Base-by-base conservation (phyloP, 2,329 filamentous ascomycete genomes). In the Diplodia seriata region DNA sequence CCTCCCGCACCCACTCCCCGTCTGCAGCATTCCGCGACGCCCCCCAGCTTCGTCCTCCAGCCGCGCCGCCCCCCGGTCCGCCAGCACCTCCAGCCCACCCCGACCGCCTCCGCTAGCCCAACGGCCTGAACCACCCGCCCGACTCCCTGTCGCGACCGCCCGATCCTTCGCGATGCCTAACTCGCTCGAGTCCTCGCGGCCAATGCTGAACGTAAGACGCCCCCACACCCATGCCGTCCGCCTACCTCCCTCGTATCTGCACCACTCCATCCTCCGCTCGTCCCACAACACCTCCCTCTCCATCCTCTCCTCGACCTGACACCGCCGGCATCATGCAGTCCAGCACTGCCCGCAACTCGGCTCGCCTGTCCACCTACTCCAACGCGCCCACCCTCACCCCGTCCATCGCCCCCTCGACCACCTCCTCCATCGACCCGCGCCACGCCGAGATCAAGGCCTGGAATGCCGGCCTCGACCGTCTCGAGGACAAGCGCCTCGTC, bases 401-500 rank as follows among this genome's bases (percentile, higher is more conserved):
- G 55, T 84, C 83, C n/a, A 79, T 85, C 69, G 82, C 82, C 8
- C 80, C 81, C 66, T 79, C 76, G 18, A 72, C 67, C 66, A 77
- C 75, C 56, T 78, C 77, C 2, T 77, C 75, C 29, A 68, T 70
- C 62, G 78, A 81, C 77, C 84, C 85, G 70, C 85, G 85, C 75
- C 81, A 86, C 70, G 83, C 84, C 70, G 87, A 89, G 74, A 88
- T 95, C 77, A 87, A 90, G 78, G 87, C 91, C 72, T 93, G 95
- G 79, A 90, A 91, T 74, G 87, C 90, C 70, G 90, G 91, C 69
- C 87, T 97, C 71, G 90, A 93, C 75, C 91, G 93, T 75, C 91
- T 97, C 82, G 92, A 96, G 80, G 95, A 97, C 84, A 93, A 92
- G 81, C 91, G 91, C 59, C 88, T 97, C 33, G 83, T 88, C 73